Evolutionary conservation across 164 flowering plant species (phyloP), one percentile per base, ranked within the genome.

Genomic region (Echeveria elegans): DNA sequence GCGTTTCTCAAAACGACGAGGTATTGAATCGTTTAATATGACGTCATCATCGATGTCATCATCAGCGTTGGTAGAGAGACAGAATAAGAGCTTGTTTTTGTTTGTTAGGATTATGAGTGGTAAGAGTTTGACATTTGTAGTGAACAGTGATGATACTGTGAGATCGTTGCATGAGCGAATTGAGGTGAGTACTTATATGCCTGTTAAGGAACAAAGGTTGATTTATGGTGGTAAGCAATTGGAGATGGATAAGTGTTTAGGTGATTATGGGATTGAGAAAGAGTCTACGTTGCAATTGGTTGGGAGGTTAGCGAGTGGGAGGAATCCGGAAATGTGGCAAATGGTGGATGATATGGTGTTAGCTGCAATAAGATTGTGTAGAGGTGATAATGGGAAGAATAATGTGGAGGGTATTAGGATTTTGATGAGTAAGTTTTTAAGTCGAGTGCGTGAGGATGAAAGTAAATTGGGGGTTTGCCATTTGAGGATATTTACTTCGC

Each of bases 141-240:
- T 89, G 9, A 71, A 83, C 63, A 52, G 74, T 0, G 66, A 68
- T 19, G 98, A 92, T 68, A 74, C 87, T 0, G 82, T 92, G n/a
- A 67, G 70, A 38, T 78, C 88, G 11, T 68, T 92, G n/a, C 96
- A 87, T 50, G 83, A 84, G 68, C 76, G 77, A 60, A 83, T 92
- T 45, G 73, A 75, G 2, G 38, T 14, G 56, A 69, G 75, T 52
- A 86, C 90, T 0, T 83, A 92, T 2, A 83, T 92, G 24, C 95
- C 93, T 48, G 70, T 78, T 2, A 70, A 48, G 29, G 96, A 92
- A 72, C 98, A 90, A 69, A 59, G 96, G 41, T 66, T 92, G 21
- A 78, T 92, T 40, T 92, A 90, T 68, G 21, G 77, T 7, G 93
- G 96, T 4, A 87, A 72, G 70, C 96, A 92, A 79, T 81, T 92